Evolutionary conservation across 257 asterid genomes (phyloP).

Genomic region (Primulina huaijiensis): DNA sequence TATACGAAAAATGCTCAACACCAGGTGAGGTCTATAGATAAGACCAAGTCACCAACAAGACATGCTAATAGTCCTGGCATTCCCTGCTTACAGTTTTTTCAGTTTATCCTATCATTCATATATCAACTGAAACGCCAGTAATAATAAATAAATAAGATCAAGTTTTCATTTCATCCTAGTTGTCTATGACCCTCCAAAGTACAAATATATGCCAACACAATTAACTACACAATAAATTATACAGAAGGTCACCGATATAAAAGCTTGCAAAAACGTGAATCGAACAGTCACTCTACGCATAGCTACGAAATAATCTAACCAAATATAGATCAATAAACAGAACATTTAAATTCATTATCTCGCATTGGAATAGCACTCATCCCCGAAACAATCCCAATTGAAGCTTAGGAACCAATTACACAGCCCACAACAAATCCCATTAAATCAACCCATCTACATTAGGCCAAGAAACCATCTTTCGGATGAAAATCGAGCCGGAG

Average conservation of each 20-base stretch:
- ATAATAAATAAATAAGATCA: not conserved
- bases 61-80: not conserved
- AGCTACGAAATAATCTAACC: not conserved
- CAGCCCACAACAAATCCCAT: not conserved
- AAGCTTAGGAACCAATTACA: not conserved
- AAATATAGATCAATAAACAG: not conserved
- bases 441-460: not conserved
- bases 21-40: not conserved
- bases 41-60: constrained; percentile 1
- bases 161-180: not conserved
- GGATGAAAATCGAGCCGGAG: not conserved
- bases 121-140: not conserved
- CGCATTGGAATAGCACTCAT: not conserved
- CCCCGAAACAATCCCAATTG: not conserved
- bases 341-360: not conserved
- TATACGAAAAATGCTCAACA: not conserved
- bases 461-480: constrained; percentile 11
- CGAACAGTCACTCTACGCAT: not conserved
- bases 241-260: not conserved
- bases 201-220: not conserved
- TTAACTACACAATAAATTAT: not conserved
- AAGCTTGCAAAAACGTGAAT: not conserved
- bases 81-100: not conserved
- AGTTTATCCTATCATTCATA: not conserved
- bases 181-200: not conserved